Percentiles rank a stretch among this genome's conserved stretches.
Conservation (phyloP, 1,139 yeast genomes). For the Pneumocystis carinii region DNA sequence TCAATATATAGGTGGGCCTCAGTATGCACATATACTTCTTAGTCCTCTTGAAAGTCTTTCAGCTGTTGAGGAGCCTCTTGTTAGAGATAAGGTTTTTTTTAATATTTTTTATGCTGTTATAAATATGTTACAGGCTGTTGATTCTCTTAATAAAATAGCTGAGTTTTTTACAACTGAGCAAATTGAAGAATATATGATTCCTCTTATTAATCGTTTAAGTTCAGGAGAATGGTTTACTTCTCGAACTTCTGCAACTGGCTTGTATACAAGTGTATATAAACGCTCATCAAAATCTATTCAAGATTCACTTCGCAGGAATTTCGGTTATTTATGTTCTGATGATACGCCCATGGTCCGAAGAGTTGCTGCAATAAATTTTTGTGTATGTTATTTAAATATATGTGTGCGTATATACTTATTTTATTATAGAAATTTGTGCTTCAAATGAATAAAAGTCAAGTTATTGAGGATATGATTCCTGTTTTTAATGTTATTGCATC, state of each 20-base stretch:
- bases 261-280: conserved; percentile 56
- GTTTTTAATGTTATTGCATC: conserved; percentile 70
- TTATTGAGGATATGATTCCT: conserved; percentile 36
- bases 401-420: conserved; percentile 12
- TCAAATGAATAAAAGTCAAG: conserved; percentile 22
- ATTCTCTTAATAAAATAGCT: conserved; percentile 61
- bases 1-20: conserved; percentile 76
- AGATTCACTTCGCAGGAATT: conserved; percentile 48
- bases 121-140: conserved; percentile 42
- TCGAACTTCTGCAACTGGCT: conserved; percentile 83
- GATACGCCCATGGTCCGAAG: conserved; percentile 98
- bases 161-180: conserved; percentile 52
- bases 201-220: conserved; percentile 61
- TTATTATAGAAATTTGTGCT: conserved; percentile 18
- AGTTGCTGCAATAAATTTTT: conserved; percentile 78
- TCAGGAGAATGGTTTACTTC: conserved; percentile 91
- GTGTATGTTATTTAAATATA: conserved; percentile 47
- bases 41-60: conserved; percentile 82
- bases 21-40: conserved; percentile 58
- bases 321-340: conserved; percentile 60
- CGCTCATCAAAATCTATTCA: conserved; percentile 37
- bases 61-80: conserved; percentile 94
- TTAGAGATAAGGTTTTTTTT: conserved; percentile 48
- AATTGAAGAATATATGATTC: conserved; percentile 51
- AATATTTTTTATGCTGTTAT: background rate